These are phyloP conservation scores for Trypanosoma boissoni DNA, from an alignment of 208 protist genomes.

Conservation along the genomic window DNA sequence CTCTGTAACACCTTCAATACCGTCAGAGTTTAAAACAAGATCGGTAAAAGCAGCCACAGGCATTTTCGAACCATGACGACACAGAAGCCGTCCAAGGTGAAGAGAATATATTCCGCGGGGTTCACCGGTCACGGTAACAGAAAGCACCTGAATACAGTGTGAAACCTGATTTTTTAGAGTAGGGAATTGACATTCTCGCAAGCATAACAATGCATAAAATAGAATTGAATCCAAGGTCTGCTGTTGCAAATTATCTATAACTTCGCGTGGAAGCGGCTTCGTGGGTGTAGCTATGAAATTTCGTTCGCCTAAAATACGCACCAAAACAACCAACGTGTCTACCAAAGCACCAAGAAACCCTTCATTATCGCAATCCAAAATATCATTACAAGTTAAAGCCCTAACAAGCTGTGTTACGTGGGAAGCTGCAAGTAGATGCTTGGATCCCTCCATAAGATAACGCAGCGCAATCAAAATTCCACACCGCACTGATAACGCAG, in stretches of 20 bases:
- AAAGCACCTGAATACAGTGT: conserved; percentile 41
- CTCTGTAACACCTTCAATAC: conserved; percentile 24
- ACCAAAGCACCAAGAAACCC: conserved; percentile 60
- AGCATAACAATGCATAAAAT: conserved; percentile 68
- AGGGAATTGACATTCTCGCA: conserved; percentile 47
- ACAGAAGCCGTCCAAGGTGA: conserved; percentile 57
- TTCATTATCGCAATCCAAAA: conserved; percentile 70
- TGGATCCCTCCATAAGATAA: conserved; percentile 66
- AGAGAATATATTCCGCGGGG: conserved; percentile 58
- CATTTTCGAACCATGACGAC: conserved; percentile 54
- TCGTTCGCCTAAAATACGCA: conserved; percentile 39
- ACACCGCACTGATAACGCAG: conserved; percentile 68
- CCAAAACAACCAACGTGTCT: conserved; percentile 34
- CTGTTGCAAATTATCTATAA: conserved; percentile 46
- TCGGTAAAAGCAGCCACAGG: conserved; percentile 72
- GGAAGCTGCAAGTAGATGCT: conserved; percentile 43
- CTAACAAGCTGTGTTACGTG: conserved; percentile 64
- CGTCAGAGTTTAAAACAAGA: conserved; percentile 47
- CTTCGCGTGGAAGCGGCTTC: conserved; percentile 53
- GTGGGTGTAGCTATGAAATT: conserved; percentile 54
- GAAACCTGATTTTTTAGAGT: conserved; percentile 32
- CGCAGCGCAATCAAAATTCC: conserved; percentile 66
- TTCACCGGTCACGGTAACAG: conserved; percentile 56
- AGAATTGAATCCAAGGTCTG: conserved; percentile 80
- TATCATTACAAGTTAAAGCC: conserved; percentile 56